Percentiles rank a stretch among this genome's conserved stretches.
Conservation (phyloP, 441 rosid genomes). For the Bocquillonia castaneifolia region DNA sequence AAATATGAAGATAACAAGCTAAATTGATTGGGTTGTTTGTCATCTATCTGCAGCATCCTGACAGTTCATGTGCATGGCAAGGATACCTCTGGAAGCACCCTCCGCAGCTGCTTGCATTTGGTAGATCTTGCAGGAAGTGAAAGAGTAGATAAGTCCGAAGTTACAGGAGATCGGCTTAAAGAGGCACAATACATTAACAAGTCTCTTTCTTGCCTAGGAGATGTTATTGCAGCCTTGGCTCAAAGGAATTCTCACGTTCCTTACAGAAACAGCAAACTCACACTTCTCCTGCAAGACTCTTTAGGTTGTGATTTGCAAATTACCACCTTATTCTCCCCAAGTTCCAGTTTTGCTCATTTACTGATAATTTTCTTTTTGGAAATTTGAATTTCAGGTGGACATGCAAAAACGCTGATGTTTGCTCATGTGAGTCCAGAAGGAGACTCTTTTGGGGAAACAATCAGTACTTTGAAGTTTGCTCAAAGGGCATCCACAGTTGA, state of each 20-base stretch:
- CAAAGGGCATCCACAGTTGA: conserved; percentile 79
- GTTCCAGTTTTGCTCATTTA: conserved; percentile 4
- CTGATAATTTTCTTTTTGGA: not conserved
- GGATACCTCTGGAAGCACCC: conserved; percentile 60
- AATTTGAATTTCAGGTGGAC: conserved; percentile 56
- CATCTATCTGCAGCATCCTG: conserved; percentile 50
- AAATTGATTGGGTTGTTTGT: conserved; percentile 19
- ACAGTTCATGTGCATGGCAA: conserved; percentile 78
- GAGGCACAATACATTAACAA: conserved; percentile 87
- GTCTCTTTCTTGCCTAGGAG: conserved; percentile 91
- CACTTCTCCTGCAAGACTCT: conserved; percentile 88
- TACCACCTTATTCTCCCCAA: not conserved
- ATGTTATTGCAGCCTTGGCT: conserved; percentile 83
- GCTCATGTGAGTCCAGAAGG: conserved; percentile 90
- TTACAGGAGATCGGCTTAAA: conserved; percentile 81
- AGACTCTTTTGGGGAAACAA: conserved; percentile 71
- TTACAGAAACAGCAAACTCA: conserved; percentile 95
- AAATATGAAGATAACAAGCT: not conserved
- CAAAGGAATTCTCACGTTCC: conserved; percentile 84
- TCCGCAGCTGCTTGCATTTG: conserved; percentile 79
- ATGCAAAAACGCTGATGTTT: conserved; percentile 88
- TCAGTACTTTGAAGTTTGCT: conserved; percentile 88
- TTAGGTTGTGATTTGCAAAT: conserved; percentile 45
- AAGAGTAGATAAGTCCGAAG: conserved; percentile 87
- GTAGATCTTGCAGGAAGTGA: conserved; percentile 99